Conservation (phyloP, 225 moss, liverwort and hornwort genomes). For the Sphagnum contortum region DNA sequence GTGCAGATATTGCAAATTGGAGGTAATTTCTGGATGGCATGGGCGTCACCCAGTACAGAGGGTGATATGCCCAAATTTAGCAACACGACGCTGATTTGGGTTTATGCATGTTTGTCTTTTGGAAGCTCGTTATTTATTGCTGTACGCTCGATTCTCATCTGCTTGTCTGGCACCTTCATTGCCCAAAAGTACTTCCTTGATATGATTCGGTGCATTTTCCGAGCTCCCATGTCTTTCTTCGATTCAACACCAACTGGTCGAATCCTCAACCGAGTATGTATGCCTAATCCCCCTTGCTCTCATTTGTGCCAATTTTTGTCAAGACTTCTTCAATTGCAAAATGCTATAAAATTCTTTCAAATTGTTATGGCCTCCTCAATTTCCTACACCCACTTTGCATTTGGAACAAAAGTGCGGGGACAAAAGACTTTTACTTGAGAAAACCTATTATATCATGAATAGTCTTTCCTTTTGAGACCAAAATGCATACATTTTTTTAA, state of each 20-base stretch:
- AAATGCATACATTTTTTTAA: too few species aligned
- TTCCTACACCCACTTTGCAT: too few species aligned
- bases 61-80: constrained; percentile 18
- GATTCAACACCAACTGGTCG: constrained; percentile 71
- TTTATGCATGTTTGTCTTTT: constrained; percentile 37
- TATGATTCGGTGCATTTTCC: constrained; percentile 61
- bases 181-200: constrained; percentile 52
- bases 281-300: too few species aligned
- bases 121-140: constrained; percentile 27
- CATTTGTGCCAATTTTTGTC: too few species aligned
- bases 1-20: constrained; percentile 24
- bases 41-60: constrained; percentile 28
- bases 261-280: constrained; percentile 58
- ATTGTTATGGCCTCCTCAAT: too few species aligned
- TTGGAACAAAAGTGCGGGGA: too few species aligned
- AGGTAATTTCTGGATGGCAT: constrained; percentile 58
- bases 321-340: too few species aligned
- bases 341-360: too few species aligned
- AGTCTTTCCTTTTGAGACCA: too few species aligned
- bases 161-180: constrained; percentile 45
- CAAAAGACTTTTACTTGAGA: too few species aligned
- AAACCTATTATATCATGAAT: too few species aligned
- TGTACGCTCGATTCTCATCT: constrained; percentile 21
- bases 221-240: constrained; percentile 76
- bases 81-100: constrained; percentile 32